phyloP scores from a whole-genome alignment of 768 basidiomycete genomes.

The Gloeophyllum trabeum region DNA sequence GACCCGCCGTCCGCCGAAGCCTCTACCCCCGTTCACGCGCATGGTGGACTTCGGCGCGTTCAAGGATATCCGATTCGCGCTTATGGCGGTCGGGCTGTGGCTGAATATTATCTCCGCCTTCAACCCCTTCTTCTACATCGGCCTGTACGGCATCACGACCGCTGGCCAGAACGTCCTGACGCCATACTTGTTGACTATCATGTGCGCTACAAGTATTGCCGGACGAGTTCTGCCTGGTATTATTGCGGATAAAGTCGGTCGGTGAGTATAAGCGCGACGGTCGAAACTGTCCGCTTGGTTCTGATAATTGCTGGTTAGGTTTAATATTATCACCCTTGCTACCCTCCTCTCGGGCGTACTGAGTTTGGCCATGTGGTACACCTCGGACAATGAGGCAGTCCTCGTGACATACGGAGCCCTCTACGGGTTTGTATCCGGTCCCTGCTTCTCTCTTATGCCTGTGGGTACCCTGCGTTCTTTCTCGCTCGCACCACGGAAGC shows the following conservation, averaged over 20 bases:
- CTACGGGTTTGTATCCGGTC: constrained; percentile 16
- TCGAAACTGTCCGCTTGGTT: not conserved
- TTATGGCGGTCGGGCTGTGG: constrained; percentile 14
- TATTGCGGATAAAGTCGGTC: constrained; percentile 13
- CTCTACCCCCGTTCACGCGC: constrained; percentile 9
- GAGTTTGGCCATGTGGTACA: constrained; percentile 15
- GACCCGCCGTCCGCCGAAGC: constrained; percentile 13
- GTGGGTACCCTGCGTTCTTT: constrained; percentile 5
- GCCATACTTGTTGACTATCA: constrained; percentile 15
- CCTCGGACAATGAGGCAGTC: constrained; percentile 10
- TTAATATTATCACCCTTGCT: constrained; percentile 11
- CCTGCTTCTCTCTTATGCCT: constrained; percentile 14
- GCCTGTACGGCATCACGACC: constrained; percentile 10
- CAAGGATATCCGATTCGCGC: constrained; percentile 11
- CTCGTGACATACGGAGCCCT: constrained; percentile 14
- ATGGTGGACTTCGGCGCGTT: constrained; percentile 14
- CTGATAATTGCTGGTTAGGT: constrained; percentile 5
- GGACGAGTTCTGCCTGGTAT: constrained; percentile 15
- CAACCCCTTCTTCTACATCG: constrained; percentile 18
- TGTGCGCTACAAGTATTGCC: constrained; percentile 14
- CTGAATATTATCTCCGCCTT: constrained; percentile 12
- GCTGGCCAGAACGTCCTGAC: constrained; percentile 10
- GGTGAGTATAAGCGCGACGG: constrained; percentile 6
- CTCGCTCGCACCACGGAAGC: too few relatives aligned
- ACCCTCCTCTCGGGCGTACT: constrained; percentile 11